A percentile compares a stretch with the other conserved stretches of the same genome.
These are phyloP conservation scores for Podospora sp. DNA, from an alignment of 495 filamentous ascomycete genomes.

Conservation along the genomic window DNA sequence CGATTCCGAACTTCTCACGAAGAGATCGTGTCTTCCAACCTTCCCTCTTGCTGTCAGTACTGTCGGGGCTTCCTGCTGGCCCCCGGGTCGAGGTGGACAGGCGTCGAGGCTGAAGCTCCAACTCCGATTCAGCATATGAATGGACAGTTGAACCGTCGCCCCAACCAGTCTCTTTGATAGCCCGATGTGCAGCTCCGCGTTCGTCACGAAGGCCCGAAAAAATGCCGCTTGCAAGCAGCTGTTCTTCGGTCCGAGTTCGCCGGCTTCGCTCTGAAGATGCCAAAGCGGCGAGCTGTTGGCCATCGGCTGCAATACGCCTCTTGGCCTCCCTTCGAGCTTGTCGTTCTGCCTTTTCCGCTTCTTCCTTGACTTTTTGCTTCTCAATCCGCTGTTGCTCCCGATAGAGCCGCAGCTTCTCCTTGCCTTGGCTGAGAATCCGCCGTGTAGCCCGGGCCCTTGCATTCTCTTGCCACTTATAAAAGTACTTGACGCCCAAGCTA, in stretches of 20 bases:
- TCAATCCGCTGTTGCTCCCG: constrained; percentile 31
- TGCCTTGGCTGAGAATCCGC: constrained; percentile 40
- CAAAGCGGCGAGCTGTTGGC: constrained; percentile 24
- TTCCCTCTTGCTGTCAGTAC: constrained; percentile 25
- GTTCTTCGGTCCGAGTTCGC: constrained; percentile 36
- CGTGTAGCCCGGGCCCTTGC: constrained; percentile 35
- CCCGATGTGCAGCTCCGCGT: constrained; percentile 36
- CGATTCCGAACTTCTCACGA: constrained; percentile 37
- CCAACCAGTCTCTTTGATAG: constrained; percentile 23
- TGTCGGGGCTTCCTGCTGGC: constrained; percentile 16
- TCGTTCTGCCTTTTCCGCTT: constrained; percentile 34
- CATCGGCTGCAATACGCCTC: constrained; percentile 28
- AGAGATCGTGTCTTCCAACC: constrained; percentile 37
- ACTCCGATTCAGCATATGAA: constrained; percentile 27
- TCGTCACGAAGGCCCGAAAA: constrained; percentile 44
- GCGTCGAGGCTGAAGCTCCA: constrained; percentile 27
- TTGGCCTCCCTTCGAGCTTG: constrained; percentile 31
- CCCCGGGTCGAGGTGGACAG: background rate
- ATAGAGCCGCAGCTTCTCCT: constrained; percentile 35
- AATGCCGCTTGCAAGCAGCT: constrained; percentile 47
- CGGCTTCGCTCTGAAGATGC: constrained; percentile 6
- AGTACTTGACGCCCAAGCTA: constrained; percentile 50
- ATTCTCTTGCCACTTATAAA: constrained; percentile 50
- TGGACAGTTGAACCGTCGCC: background rate
- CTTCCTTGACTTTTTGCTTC: constrained; percentile 36